Base-by-base conservation (phyloP, 2,329 filamentous ascomycete species). In the Bertia moriformis region DNA sequence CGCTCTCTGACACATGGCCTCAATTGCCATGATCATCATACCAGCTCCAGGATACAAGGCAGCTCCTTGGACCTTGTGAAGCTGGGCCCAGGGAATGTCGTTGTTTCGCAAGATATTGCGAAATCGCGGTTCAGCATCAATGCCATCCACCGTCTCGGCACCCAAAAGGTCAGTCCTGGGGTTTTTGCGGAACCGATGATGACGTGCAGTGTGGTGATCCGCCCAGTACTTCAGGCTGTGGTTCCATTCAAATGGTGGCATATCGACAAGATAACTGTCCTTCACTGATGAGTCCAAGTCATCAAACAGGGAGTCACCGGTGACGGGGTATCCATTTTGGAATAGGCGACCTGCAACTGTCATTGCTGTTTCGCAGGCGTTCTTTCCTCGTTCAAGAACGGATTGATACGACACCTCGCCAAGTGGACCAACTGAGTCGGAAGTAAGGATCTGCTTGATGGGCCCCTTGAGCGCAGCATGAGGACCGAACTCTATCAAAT, bases 381-480 rank as follows among this genome's bases (percentile, higher is more conserved):
- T 10, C 7, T 12, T 17, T 10, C 17, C 17, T 15, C 32, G 32
- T 35, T 10, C 32, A 7, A 35, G 32, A 17, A 35, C 7, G 10
- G 32, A 35, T 10, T 10, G 15, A 17, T 35, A 35, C 10, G 24
- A 29, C 10, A 29, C n/a, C 10, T 29, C 24, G 24, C 10, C 24
- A 10, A 10, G 24, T n/a, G 10, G 10, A 29, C n/a, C n/a, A n/a
- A 29, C n/a, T n/a, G n/a, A n/a, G n/a, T n/a, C n/a, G 24, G 10
- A 10, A 10, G 10, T 29, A 58, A 41, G 43, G 24, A 46, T 54
- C 37, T 61, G 51, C 38, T 53, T 54, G 18, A 54, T 49, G 3
- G 57, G 56, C 1, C 56, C 55, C n/a, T 52, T 50, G 1, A 60
- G 49, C 1, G 57, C 55, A 5, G 53, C 50, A 18, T 60, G 56